Percentiles rank a stretch among this genome's conserved stretches.
phyloP scores from a whole-genome alignment of 2,329 filamentous ascomycete species.

The Trichoderma koningiopsis region DNA sequence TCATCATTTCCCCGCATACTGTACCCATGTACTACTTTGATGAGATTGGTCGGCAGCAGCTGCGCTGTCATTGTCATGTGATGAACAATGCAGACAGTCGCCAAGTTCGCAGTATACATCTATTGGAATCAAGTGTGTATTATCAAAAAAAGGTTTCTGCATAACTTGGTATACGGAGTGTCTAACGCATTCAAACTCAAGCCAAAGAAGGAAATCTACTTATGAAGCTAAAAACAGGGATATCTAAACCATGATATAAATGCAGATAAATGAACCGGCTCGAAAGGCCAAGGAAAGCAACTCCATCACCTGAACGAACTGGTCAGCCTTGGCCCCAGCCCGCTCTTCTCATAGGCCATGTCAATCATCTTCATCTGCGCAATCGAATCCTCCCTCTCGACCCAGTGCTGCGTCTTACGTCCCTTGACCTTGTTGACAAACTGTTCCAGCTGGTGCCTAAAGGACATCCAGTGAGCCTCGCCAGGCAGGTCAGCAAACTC shows the following conservation, averaged over 20 bases:
- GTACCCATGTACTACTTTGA: too few species aligned
- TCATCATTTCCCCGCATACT: too few species aligned
- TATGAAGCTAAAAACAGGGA: too few species aligned
- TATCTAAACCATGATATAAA: background rate
- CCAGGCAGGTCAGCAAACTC: slow-evolving; percentile 32
- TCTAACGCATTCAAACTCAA: too few species aligned
- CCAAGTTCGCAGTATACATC: too few species aligned
- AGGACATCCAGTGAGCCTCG: slow-evolving; percentile 47
- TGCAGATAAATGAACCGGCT: background rate
- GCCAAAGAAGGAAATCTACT: too few species aligned
- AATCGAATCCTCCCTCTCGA: slow-evolving; percentile 46
- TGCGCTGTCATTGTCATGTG: too few species aligned
- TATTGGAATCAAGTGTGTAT: too few species aligned
- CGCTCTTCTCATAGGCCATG: slow-evolving; percentile 47
- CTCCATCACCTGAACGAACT: slow-evolving; percentile 9
- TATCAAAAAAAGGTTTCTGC: too few species aligned
- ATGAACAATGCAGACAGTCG: too few species aligned
- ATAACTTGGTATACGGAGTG: too few species aligned
- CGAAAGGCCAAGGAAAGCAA: background rate
- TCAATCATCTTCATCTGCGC: slow-evolving; percentile 51
- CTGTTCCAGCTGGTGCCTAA: slow-evolving; percentile 50
- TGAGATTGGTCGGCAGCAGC: too few species aligned
- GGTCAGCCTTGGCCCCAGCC: slow-evolving; percentile 28
- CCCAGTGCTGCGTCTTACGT: slow-evolving; percentile 43
- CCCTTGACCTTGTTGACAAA: slow-evolving; percentile 51